Base-by-base conservation (phyloP, 495 filamentous ascomycete genomes). In the Hyphodiscus hymeniophilus region DNA sequence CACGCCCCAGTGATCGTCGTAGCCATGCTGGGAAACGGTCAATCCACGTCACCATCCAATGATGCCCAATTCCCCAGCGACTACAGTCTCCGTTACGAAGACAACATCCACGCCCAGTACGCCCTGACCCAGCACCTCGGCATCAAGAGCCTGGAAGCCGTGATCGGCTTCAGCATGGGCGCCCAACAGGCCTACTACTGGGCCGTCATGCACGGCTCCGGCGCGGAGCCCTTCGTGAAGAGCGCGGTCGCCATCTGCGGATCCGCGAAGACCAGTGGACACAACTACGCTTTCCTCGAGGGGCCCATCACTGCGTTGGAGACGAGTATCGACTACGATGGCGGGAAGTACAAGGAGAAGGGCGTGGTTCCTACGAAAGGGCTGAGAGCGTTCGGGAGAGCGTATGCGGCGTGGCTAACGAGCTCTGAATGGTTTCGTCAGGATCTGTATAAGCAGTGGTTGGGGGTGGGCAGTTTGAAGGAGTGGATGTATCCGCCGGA, bases 181-280 rank as follows among this genome's bases (percentile, higher is more conserved):
- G 71, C 67, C 8, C 68, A 71, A 48, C 64, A 69, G 47, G 61
- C 71, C n/a, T 75, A 72, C 49, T 60, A 75, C 54, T 67, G 66
- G 63, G 55, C 53, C 8, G 56, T 55, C 12, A 56, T 73, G 45
- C 70, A 63, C 38, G 47, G 52, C 13, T 36, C 28, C 45, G 47
- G 41, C 10, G 12, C 38, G 4, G 65, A 68, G 0, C 38, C 59
- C 15, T 70, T 73, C 44, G 59, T 68, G 21, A 53, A 64, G 38
- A 54, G 62, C 47, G 59, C 58, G 23, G 59, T 73, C 11, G 51
- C 60, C 0, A 61, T 74, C 15, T 68, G 66, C 41, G 60, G 64
- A n/a, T 59, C 60, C 7, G 66, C 71, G 0, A 58, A 61, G 17
- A 73, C 71, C 1, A 64, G 59, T 41, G 56, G 56, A 12, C 71